Percentiles rank a stretch among this genome's conserved stretches.
phyloP scores from a whole-genome alignment of 441 rosid species.

The Heliophila coronopifolia region DNA sequence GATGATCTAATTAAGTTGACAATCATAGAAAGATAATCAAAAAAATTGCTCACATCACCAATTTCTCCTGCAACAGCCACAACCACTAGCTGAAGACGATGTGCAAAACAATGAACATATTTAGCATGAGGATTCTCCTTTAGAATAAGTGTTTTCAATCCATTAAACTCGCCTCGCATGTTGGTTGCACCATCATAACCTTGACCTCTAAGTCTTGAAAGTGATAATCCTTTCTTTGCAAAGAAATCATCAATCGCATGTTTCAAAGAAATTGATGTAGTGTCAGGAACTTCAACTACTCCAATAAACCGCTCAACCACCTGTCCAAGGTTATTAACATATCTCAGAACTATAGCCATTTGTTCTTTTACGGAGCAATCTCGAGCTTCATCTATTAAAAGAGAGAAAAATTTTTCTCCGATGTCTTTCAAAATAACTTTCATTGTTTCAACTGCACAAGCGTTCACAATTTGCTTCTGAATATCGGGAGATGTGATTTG shows the following conservation, averaged over 20 bases:
- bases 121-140: not conserved
- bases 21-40: not conserved
- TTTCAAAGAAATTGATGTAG: too few relatives aligned
- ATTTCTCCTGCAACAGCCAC: not conserved
- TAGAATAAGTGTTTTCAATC: not conserved
- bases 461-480: not conserved
- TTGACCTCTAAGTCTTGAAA: not conserved
- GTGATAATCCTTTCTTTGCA: not conserved
- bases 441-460: not conserved
- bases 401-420: not conserved
- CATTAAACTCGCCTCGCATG: not conserved
- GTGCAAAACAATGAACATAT: not conserved
- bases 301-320: not conserved
- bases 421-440: not conserved
- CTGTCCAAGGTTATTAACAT: not conserved
- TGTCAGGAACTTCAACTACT: too few relatives aligned
- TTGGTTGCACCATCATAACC: not conserved
- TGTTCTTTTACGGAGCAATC: not conserved
- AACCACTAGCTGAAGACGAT: not conserved
- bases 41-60: not conserved
- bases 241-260: too few relatives aligned
- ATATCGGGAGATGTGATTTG: not conserved
- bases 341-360: not conserved
- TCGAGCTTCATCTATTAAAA: not conserved
- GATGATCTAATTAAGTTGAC: constrained; percentile 1